Base-by-base conservation (phyloP, 345 rosid genomes). In the Orychophragmus violaceus region DNA sequence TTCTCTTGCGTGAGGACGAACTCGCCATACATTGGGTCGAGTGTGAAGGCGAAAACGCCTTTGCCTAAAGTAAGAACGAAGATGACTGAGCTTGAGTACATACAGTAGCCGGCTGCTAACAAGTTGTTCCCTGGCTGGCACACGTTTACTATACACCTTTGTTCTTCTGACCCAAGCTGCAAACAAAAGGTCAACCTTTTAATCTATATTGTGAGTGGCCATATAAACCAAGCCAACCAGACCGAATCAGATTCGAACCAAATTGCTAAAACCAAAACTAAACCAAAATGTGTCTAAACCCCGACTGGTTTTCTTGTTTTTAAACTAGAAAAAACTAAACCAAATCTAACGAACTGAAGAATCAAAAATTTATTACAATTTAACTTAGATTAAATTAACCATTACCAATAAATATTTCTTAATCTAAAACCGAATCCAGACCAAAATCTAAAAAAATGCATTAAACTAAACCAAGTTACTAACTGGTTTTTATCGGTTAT, bases 21-120 rank as follows among this genome's bases (percentile, higher is more conserved):
- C 59, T 90, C 96, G 0, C 98, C 98, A 25, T 88, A 93, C 98
- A 90, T 93, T 14, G 96, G 98, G 64, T 93, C 97, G 56, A 93
- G 72, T 7, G 90, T 85, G 84, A 90, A 93, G 19, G 90, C 69
- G 42, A 78, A 93, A 50, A 93, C 98, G 2, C 97, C 97, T 3
- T 76, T 78, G 32, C 98, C 98, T 58, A 93, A 21, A 0, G 96
- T 86, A 21, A 93, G 74, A 58, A 90, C 98, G 14, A 90, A 90
- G 76, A 93, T 93, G 66, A 88, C 55, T 2, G 98, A 93, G 80
- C 98, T 93, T 2, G 97, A 93, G 72, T 93, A 90, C 96, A 90
- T 90, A 86, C 96, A 90, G 75, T 93, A 93, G 23, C 97, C 98
- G 1, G 98, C 97, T 8, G 94, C 95, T 33, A 93, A 77, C 27